Base-by-base conservation (phyloP, 2,329 filamentous ascomycete genomes). In the Meredithiella fracta region DNA sequence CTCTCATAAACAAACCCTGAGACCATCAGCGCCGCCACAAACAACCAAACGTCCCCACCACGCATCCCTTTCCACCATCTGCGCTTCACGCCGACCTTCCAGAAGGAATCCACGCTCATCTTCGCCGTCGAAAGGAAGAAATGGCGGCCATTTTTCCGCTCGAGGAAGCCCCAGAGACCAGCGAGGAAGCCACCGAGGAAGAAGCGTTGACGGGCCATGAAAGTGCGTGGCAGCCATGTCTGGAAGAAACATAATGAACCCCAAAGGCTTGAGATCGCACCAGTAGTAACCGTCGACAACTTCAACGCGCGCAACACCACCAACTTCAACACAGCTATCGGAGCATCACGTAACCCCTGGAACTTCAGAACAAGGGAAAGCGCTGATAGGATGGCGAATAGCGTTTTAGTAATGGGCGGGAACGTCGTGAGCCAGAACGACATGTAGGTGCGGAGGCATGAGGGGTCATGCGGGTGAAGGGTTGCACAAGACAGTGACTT, bases 61-160 rank as follows among this genome's bases (percentile, higher is more conserved):
- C 77, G 79, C 66, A 92, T 76, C 9, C 86, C 86, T 61, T 77
- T 80, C 88, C 91, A 95, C 80, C 88, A 88, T 1, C 87, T 78
- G 34, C 83, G 74, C 79, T 97, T 97, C 56, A 85, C 79, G 3
- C 90, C 89, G 0, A 94, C 87, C 72, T 94, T 94, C 87, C 89
- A 97, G 49, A 89, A 68, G 38, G 80, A 86, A 66, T 94, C 86
- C 29, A 95, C 73, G 59, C 84, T 88, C n/a, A 83, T 71, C 1
- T 90, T 77, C 29, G 85, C 80, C 60, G 80, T 82, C 67, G 92
- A 92, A 59, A 96, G 63, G 67, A 94, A 94, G 55, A 86, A 77
- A 1, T 76, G 74, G 15, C 85, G 72, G 44, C 83, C 78, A 59
- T 76, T 71, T 52, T 73, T 72, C 47, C 82, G 73, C 65, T 89